These are phyloP conservation scores for Salix arbutifolia DNA, from an alignment of 345 rosid genomes.

Conservation along the genomic window DNA sequence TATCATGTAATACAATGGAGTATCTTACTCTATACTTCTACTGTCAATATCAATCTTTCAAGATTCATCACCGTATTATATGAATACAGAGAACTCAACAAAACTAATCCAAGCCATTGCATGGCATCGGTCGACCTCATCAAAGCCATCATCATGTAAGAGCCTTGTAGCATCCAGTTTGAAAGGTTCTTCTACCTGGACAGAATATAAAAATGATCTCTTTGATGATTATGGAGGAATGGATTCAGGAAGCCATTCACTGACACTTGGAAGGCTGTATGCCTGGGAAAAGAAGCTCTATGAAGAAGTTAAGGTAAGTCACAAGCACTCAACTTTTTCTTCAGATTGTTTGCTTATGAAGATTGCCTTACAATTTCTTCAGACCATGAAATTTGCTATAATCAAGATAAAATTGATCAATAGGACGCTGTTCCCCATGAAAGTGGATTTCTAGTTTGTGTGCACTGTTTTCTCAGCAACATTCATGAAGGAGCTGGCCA, in stretches of 20 bases:
- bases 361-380: not conserved
- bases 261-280: slow-evolving; percentile 56
- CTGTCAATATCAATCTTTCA: not conserved
- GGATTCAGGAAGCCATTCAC: slow-evolving; percentile 70
- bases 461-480: not conserved
- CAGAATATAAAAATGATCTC: slow-evolving; percentile 51
- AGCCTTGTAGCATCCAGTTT: slow-evolving; percentile 64
- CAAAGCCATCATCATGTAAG: slow-evolving; percentile 51
- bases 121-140: slow-evolving; percentile 56
- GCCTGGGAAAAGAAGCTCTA: slow-evolving; percentile 85
- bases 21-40: not conserved
- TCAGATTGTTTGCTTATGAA: not conserved
- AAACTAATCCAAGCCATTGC: slow-evolving; percentile 53
- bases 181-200: slow-evolving; percentile 46
- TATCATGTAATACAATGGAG: not conserved
- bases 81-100: slow-evolving; percentile 50
- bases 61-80: not conserved
- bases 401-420: not conserved
- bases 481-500: not conserved
- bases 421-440: not conserved
- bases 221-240: slow-evolving; percentile 66
- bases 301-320: slow-evolving; percentile 60
- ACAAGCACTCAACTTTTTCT: not conserved
- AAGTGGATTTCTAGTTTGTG: not conserved
- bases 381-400: not conserved